A percentile compares a stretch with the other conserved stretches of the same genome.
These are phyloP conservation scores for Leccinum truebloodii DNA, from an alignment of 768 basidiomycete species.

Conservation along the genomic window DNA sequence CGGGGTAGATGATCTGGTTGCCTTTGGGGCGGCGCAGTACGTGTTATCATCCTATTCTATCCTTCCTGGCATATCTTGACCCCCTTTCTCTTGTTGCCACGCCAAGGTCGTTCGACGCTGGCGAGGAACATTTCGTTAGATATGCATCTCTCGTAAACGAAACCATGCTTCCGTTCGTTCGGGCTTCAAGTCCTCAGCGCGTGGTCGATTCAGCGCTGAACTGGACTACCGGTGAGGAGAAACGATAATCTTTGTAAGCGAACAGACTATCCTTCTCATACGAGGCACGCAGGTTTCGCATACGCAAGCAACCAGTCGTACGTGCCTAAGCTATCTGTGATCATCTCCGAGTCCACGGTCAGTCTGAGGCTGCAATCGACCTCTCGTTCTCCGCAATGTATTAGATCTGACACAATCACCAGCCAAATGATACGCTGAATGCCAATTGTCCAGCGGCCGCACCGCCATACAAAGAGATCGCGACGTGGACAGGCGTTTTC, in stretches of 20 bases:
- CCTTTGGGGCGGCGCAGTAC: slow-evolving; percentile 66
- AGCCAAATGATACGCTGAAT: slow-evolving; percentile 73
- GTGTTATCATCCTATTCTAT: slow-evolving; percentile 42
- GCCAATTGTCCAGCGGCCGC: slow-evolving; percentile 46
- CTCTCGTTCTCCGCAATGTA: neutral
- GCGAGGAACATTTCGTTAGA: slow-evolving; percentile 47
- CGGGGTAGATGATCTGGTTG: slow-evolving; percentile 56
- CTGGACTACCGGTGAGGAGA: slow-evolving; percentile 56
- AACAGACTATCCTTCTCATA: neutral
- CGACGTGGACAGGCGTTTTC: slow-evolving; percentile 53
- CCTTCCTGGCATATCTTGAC: slow-evolving; percentile 44
- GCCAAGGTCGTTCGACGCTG: slow-evolving; percentile 50
- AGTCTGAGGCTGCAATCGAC: slow-evolving; percentile 12
- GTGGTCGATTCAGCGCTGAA: slow-evolving; percentile 67
- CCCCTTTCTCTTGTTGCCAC: neutral
- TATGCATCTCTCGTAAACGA: slow-evolving; percentile 49
- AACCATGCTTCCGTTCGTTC: slow-evolving; percentile 50
- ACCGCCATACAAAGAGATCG: slow-evolving; percentile 33
- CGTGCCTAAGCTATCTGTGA: slow-evolving; percentile 51
- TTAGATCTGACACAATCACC: neutral
- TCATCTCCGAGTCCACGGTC: slow-evolving; percentile 53
- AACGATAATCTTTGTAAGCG: neutral
- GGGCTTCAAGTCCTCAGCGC: slow-evolving; percentile 48
- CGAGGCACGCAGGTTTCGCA: slow-evolving; percentile 38
- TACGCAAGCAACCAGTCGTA: slow-evolving; percentile 46